Base-by-base conservation (phyloP, 345 rosid genomes). In the Anacardium occidentale region DNA sequence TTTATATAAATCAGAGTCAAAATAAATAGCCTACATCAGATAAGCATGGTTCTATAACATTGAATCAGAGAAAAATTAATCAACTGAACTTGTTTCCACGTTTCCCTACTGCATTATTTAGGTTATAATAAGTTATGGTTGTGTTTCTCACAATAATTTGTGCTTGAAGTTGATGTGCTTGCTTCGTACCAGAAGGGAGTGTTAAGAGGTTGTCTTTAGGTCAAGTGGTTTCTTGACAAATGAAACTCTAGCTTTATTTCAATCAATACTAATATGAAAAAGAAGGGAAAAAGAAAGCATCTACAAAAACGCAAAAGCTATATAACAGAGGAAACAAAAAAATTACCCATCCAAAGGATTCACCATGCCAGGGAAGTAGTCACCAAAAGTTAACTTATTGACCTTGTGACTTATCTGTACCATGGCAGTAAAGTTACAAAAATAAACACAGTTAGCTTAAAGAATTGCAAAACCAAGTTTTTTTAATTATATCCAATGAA, bases 341-440 rank as follows among this genome's bases (percentile, higher is more conserved):
- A 37, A 58, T 80, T 85, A 90, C 96, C 96, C 87, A 69, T 94
- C 94, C 40, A 94, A 87, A 75, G 98, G 98, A 85, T 94, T 94
- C 64, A 91, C 93, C 51, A 77, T 86, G 37, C 97, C 96, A 1
- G 97, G 98, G 71, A 92, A 91, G 79, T 86, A 79, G 64, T 86
- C 97, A 55, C 98, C 97, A 77, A 89, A 90, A 44, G 93, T 73
- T 70, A 94, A 85, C 66, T 80, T 79, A 73, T 90, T 89, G 66
- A 94, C 82, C 79, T 59, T 85, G 87, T 94, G 97, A 80, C 89
- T 94, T 79, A 91, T 80, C 96, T 90, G 91, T 57, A 44, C 53
- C 32, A 50, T 73, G 73, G 62, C 53, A 63, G 66, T 48, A 51
- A 74, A 63, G 63, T 48, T 44, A 40, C 18, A 66, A 53, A 29